phyloP scores from a whole-genome alignment of 345 rosid genomes.

The Brassica carinata region DNA sequence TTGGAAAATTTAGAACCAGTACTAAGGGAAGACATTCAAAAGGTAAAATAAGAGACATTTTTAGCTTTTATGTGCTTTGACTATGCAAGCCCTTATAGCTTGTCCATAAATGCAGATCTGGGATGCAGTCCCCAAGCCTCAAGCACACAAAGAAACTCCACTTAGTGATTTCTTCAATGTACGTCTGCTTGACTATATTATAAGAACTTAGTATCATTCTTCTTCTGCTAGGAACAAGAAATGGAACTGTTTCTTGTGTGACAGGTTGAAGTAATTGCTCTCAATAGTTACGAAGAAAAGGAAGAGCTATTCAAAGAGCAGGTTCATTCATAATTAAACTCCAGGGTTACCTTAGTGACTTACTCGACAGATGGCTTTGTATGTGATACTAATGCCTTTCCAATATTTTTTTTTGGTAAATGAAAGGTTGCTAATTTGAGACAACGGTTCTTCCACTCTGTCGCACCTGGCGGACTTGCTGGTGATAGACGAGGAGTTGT shows the following conservation, averaged over 20 bases:
- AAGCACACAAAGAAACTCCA: constrained; percentile 90
- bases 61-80: constrained; percentile 30
- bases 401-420: constrained; percentile 25
- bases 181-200: constrained; percentile 31
- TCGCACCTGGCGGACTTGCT: constrained; percentile 98
- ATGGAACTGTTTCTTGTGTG: constrained; percentile 25
- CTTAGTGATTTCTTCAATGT: constrained; percentile 97
- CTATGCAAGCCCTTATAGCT: constrained; percentile 19
- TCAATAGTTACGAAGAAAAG: constrained; percentile 96
- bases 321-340: constrained; percentile 47
- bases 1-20: constrained; percentile 93
- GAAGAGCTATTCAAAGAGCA: constrained; percentile 97
- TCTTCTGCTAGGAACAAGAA: constrained; percentile 11
- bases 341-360: constrained; percentile 20
- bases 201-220: constrained; percentile 24
- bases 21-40: constrained; percentile 94
- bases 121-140: constrained; percentile 95
- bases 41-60: constrained; percentile 49
- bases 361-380: constrained; percentile 14
- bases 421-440: constrained; percentile 85
- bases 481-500: constrained; percentile 98
- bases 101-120: constrained; percentile 70
- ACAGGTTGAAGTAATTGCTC: constrained; percentile 98
- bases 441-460: constrained; percentile 81
- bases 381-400: constrained; percentile 4